Evolutionary conservation across 1,284 basidiomycete genomes (phyloP), one percentile per base, ranked within the genome.

Genomic region (Trichosporon ovoides): DNA sequence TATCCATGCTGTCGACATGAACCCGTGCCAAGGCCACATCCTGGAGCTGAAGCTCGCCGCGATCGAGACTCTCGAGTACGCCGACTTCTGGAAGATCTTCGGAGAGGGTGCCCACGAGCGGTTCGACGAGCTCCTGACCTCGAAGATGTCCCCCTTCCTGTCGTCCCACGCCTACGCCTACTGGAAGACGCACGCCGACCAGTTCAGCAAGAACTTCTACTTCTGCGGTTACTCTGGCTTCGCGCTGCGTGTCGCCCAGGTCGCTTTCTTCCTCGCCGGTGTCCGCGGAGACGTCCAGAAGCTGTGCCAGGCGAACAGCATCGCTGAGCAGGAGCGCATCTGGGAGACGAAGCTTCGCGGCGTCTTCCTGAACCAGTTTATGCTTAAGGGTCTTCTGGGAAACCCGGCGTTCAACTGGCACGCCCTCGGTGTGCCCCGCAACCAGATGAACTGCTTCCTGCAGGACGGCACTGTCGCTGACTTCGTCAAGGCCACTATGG

Each of bases 351-450:
- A 80, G 57, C 71, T 90, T 9, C 80, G 85, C 56, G 85, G 84
- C 2, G 83, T 87, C 22, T 71, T 91, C 34, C 78, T 89, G 57
- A 87, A 87, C 71, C 82, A 82, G 28, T 68, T 84, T 24, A 83
- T 89, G 61, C 81, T 86, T 50, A 73, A 71, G 62, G 78, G 81
- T 5, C 78, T 89, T 63, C 77, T 89, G 49, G 83, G 81, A 56
- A 85, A 80, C 53, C 84, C 84, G 2, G 71, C 83, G 40, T 90
- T 91, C 75, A 85, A 87, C 61, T 91, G 89, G 89, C 89, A 89
- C 67, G 87, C 88, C 0, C 79, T 91, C 14, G 88, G 88, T 33
- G 87, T 91, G 2, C 88, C 88, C 2, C 79, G 81, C 66, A 88
- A 88, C 71, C 88, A 91, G 77, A 82, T 85, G 69, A 80, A 82